Base-by-base conservation (phyloP, 2,329 filamentous ascomycete species). In the Fusarium sp. region DNA sequence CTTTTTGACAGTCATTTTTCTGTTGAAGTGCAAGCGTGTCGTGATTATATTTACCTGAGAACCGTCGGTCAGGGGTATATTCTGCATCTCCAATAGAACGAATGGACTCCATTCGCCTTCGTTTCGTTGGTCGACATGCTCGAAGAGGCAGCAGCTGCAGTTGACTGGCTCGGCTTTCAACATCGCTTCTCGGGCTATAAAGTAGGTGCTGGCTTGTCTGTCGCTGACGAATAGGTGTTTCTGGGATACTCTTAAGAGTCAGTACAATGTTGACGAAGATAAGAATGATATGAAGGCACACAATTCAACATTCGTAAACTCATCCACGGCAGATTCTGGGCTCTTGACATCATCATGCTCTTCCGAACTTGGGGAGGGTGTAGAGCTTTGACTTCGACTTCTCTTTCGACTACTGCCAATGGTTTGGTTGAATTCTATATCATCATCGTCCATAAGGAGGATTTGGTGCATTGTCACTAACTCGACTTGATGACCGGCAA, bases 101-200 rank as follows among this genome's bases (percentile, higher is more conserved):
- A 28, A 78, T 75, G 13, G 74, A 71, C 28, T 78, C 76, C 24
- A 63, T 51, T 8, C 74, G 68, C 26, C 42, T 72, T 54, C 71
- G 72, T 41, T 73, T 74, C 9, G 12, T 17, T 58, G 36, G 42
- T 38, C 24, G 57, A 24, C 26, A 36, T 12, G 15, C 42, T 33
- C 14, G 49, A 13, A 48, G 15, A 14, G 51, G 26, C 6, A 52
- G 41, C 14, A 36, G 13, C n/a, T 17, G 39, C 33, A 44, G 36
- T 38, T 33, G 26, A 12, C n/a, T 42, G 14, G 10, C 3, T 20
- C 52, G 49, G 7, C 22, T 6, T 14, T 44, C 36, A 51, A 4
- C n/a, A 24, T 33, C 54, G 6, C n/a, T 54, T 26, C 15, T 20
- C 13, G 20, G 22, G 15, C 11, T 49, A 38, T 14, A 24, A 31